Percentiles rank a stretch among this genome's conserved stretches.
Conservation (phyloP, 306 rosid genomes). For the Acacia crassicarpa region DNA sequence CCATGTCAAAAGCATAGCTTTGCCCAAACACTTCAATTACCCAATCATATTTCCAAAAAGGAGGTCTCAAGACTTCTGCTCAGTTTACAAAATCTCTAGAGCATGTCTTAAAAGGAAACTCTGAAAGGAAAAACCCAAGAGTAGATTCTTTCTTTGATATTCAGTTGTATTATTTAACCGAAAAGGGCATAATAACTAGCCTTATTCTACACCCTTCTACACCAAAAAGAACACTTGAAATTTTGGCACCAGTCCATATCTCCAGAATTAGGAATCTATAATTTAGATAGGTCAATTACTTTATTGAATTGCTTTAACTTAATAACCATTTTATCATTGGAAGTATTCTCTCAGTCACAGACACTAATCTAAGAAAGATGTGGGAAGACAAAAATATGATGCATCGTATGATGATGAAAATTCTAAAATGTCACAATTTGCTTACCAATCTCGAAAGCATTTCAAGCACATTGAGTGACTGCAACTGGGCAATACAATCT, state of each 20-base stretch:
- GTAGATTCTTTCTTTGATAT: not conserved
- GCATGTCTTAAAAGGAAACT: not conserved
- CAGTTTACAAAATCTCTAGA: not conserved
- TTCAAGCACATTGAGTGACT: slow-evolving; percentile 72
- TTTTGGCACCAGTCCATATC: not conserved
- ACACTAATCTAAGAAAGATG: not conserved
- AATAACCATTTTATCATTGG: not conserved
- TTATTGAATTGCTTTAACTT: not conserved
- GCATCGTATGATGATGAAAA: not conserved
- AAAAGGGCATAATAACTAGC: not conserved
- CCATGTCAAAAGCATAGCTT: not conserved
- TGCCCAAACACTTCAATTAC: slow-evolving; percentile 5
- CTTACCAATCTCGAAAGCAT: slow-evolving; percentile 81
- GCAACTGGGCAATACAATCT: slow-evolving; percentile 83
- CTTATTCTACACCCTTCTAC: not conserved
- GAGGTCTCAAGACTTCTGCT: not conserved
- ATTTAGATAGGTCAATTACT: not conserved
- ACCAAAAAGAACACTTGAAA: not conserved
- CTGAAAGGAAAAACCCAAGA: not conserved
- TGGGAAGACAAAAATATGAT: not conserved
- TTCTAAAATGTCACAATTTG: not conserved
- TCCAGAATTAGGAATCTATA: not conserved
- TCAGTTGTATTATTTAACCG: not conserved
- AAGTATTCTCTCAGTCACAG: not conserved
- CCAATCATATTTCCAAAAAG: not conserved